A percentile compares a stretch with the other conserved stretches of the same genome.
Conservation (phyloP, 2,329 filamentous ascomycete species). For the Rachicladosporium sp. region DNA sequence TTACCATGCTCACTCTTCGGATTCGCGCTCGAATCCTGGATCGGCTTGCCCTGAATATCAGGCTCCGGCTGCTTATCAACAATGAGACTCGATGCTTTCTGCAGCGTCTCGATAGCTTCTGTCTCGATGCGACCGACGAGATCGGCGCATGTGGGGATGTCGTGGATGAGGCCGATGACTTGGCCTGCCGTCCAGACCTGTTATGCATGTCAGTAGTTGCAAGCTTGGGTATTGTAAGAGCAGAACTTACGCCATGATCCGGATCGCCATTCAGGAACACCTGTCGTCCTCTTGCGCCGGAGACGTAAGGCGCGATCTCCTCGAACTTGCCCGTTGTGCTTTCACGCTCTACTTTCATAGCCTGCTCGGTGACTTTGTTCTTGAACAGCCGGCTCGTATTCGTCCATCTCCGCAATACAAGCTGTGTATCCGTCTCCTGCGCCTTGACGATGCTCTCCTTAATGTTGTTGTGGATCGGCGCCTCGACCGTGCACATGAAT, state of each 20-base stretch:
- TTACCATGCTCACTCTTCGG: slow-evolving; percentile 17
- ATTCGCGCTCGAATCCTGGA: slow-evolving; percentile 11
- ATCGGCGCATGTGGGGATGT: slow-evolving; percentile 37
- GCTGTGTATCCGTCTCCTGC: slow-evolving; percentile 78
- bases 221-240: too few relatives aligned
- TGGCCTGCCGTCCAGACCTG: slow-evolving; percentile 96
- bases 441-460: slow-evolving; percentile 85
- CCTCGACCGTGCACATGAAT: slow-evolving; percentile 92
- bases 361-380: slow-evolving; percentile 76
- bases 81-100: slow-evolving; percentile 26
- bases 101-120: slow-evolving; percentile 32
- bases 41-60: slow-evolving; percentile 19
- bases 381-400: slow-evolving; percentile 83
- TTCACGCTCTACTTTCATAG: slow-evolving; percentile 70
- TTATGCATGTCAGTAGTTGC: background rate
- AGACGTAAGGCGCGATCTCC: slow-evolving; percentile 77
- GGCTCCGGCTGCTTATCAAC: slow-evolving; percentile 24
- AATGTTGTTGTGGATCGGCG: slow-evolving; percentile 84
- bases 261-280: slow-evolving; percentile 88
- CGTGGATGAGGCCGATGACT: slow-evolving; percentile 56
- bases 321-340: slow-evolving; percentile 77
- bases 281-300: slow-evolving; percentile 77
- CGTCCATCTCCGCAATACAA: slow-evolving; percentile 80
- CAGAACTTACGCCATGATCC: slow-evolving; percentile 81
- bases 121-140: slow-evolving; percentile 35